Base-by-base conservation (phyloP, 345 rosid species). In the Corchorus olitorius region DNA sequence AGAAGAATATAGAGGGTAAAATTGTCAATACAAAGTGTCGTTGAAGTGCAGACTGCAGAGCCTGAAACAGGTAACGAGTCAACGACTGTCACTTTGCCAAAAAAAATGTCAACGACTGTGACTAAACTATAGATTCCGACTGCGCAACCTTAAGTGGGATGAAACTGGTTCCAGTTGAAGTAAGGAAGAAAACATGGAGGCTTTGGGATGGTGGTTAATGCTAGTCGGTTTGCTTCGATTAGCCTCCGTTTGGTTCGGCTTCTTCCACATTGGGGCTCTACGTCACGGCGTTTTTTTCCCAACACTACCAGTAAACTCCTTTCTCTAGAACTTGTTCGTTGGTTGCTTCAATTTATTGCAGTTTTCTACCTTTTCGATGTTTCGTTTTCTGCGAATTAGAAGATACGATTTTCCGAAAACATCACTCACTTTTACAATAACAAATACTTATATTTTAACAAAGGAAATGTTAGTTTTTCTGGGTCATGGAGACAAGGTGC, bases 221-320 rank as follows among this genome's bases (percentile, higher is more conserved):
- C 81, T 95, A 75, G 92, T 92, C 74, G 98, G 96, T 54, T 86
- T 88, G 6, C 91, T 93, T 62, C 89, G 99, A 77, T 83, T 95
- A 76, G 92, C 90, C n/a, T 90, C 99, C 54, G 98, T 92, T 53
- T 95, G 97, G 96, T 90, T 95, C 80, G 98, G 99, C 50, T 95
- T 93, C 92, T 87, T 93, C 84, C 86, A 95, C 84, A 89, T 93
- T 66, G 87, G 93, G 95, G 95, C 97, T 83, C 97, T 95, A 76
- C 85, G 88, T 35, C 94, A 86, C 77, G 99, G 92, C 41, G 97
- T 93, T 83, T 95, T 89, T 91, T 93, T n/a, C n/a, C 98, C 83
- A 86, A 83, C 15, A 81, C 96, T 76, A 83, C 86, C 76, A 88
- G 97, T 93, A 77, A 66, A 80, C 27, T 33, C 65, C 67, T 41